Evolutionary conservation across 1,284 basidiomycete genomes (phyloP).

Genomic region (Sanguinoderma infundibulare): DNA sequence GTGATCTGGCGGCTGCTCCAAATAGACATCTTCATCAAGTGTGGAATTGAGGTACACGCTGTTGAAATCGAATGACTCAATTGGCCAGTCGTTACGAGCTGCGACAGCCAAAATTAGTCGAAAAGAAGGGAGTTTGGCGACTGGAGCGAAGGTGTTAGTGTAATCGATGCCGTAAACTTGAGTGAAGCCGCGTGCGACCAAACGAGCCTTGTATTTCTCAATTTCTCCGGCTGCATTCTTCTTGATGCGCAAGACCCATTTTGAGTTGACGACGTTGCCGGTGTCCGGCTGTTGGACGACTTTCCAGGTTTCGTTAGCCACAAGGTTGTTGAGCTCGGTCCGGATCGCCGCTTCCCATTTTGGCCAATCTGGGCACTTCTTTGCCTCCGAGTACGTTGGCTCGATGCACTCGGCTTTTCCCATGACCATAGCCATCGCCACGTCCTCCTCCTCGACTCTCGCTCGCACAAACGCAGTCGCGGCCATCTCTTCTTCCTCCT

Average conservation of each 20-base stretch:
- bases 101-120: constrained; percentile 36
- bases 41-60: constrained; percentile 43
- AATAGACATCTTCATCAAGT: constrained; percentile 35
- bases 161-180: constrained; percentile 45
- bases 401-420: constrained; percentile 21
- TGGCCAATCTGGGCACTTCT: constrained; percentile 22
- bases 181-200: constrained; percentile 46
- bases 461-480: not conserved
- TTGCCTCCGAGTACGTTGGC: constrained; percentile 26
- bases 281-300: constrained; percentile 26
- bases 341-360: constrained; percentile 34
- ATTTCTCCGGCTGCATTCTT: constrained; percentile 33
- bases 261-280: constrained; percentile 30
- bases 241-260: constrained; percentile 41
- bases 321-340: constrained; percentile 30
- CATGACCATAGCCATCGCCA: constrained; percentile 13
- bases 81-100: constrained; percentile 34
- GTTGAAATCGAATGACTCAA: constrained; percentile 48
- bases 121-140: constrained; percentile 34
- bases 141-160: constrained; percentile 37
- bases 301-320: constrained; percentile 29
- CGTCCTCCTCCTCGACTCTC: constrained; percentile 5
- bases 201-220: too few species aligned
- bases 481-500: constrained; percentile 2
- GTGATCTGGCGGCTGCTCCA: constrained; percentile 41